A percentile compares a stretch with the other conserved stretches of the same genome.
These are phyloP conservation scores for Clavariopsis aquatica DNA, from an alignment of 495 filamentous ascomycete species.

Conservation along the genomic window DNA sequence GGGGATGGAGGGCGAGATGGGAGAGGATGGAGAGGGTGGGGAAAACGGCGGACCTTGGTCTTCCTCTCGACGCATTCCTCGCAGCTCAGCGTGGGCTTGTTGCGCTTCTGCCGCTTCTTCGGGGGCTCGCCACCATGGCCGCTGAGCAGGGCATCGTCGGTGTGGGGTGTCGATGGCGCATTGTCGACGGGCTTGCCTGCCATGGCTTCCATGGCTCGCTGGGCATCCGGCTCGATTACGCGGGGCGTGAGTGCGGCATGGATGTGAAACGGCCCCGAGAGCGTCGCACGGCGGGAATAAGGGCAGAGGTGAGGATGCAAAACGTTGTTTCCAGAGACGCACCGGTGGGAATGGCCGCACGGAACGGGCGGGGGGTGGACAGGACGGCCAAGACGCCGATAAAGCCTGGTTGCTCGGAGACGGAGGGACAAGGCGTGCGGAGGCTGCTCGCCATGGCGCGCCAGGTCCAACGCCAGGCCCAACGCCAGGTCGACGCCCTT, in stretches of 20 bases:
- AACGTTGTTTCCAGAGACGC: slow-evolving; percentile 19
- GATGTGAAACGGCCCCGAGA: slow-evolving; percentile 21
- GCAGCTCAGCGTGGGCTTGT: slow-evolving; percentile 74
- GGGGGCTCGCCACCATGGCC: slow-evolving; percentile 4
- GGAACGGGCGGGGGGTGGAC: background rate
- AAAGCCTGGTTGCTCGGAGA: too few relatives aligned
- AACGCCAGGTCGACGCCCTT: too few relatives aligned
- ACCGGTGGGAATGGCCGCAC: background rate
- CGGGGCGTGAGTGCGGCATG: slow-evolving; percentile 16
- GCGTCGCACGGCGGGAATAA: slow-evolving; percentile 32
- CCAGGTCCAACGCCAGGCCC: too few relatives aligned
- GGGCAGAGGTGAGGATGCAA: background rate
- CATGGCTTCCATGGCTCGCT: slow-evolving; percentile 1
- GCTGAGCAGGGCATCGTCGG: background rate
- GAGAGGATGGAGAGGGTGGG: too few relatives aligned
- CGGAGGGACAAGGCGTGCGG: too few relatives aligned
- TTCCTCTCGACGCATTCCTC: slow-evolving; percentile 71
- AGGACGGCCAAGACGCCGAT: background rate
- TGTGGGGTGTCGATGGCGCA: background rate
- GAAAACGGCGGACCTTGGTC: slow-evolving; percentile 56
- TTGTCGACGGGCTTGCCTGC: background rate
- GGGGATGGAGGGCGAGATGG: too few relatives aligned
- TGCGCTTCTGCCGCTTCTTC: slow-evolving; percentile 68
- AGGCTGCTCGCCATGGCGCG: too few relatives aligned
- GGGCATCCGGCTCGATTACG: background rate